Evolutionary conservation across 1,284 basidiomycete species (phyloP).

Genomic region (Ceratobasidium sp.): DNA sequence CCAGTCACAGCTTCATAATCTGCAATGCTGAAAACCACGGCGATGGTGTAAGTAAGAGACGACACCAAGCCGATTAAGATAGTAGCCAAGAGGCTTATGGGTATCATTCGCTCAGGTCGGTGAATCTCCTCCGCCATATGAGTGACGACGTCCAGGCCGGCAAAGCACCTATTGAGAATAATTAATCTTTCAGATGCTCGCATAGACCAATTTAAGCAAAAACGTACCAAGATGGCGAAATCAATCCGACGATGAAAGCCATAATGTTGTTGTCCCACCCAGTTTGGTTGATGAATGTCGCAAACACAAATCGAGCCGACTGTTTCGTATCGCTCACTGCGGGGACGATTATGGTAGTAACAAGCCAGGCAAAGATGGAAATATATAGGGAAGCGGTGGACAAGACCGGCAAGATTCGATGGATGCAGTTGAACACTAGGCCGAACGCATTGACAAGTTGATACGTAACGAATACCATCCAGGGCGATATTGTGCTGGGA

Average conservation of each 20-base stretch:
- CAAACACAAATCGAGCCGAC: constrained; percentile 13
- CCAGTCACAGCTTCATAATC: constrained; percentile 10
- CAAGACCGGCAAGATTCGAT: constrained; percentile 2
- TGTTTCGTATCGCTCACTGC: constrained; percentile 15
- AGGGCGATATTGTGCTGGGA: constrained; percentile 3
- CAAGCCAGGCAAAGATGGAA: constrained; percentile 4
- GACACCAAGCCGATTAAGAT: constrained; percentile 1
- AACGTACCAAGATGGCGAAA: constrained; percentile 5
- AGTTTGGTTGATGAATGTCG: constrained; percentile 27
- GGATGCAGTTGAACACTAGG: constrained; percentile 9
- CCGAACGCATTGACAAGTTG: constrained; percentile 4
- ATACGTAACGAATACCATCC: constrained; percentile 11
- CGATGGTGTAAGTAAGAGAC: constrained; percentile 2
- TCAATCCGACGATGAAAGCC: constrained; percentile 13
- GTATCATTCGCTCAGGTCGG: constrained; percentile 17
- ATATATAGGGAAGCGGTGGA: constrained; percentile 2
- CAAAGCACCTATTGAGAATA: background rate
- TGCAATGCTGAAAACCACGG: constrained; percentile 2
- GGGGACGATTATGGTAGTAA: constrained; percentile 8
- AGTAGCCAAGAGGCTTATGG: constrained; percentile 10
- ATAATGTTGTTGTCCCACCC: constrained; percentile 15
- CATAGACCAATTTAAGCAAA: background rate
- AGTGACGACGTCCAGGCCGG: background rate
- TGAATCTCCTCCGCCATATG: constrained; percentile 19
- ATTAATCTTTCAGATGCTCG: too few species aligned